phyloP scores from a whole-genome alignment of 202 grass and related monocot species.

The Carex arenaria region DNA sequence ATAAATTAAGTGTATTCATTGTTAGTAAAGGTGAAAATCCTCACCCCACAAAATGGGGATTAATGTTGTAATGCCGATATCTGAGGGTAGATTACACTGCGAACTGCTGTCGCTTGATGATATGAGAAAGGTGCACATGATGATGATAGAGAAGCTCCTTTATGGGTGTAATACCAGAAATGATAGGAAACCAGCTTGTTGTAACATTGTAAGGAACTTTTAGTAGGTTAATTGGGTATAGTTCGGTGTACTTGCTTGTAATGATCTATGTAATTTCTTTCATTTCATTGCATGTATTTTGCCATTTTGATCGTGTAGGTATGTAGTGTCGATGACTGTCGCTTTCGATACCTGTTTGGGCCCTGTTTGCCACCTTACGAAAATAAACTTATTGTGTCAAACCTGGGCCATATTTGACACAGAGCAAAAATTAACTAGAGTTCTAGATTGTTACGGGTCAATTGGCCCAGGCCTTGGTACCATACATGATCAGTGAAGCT shows the following conservation, averaged over 20 bases:
- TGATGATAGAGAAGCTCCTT: constrained; percentile 2
- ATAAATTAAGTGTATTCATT: constrained; percentile 8
- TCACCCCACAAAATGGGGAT: not conserved
- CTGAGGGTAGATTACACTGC: not conserved
- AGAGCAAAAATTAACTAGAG: not conserved
- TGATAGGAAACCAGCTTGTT: not conserved
- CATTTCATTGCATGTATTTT: not conserved
- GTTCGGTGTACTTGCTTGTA: not conserved
- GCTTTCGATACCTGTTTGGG: not conserved
- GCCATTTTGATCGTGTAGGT: not conserved
- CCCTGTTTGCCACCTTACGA: not conserved
- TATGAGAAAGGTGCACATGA: constrained; percentile 12
- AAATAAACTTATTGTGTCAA: too few species aligned
- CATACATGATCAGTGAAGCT: not conserved
- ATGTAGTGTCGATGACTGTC: not conserved
- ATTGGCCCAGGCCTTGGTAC: too few species aligned
- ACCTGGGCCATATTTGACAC: not conserved
- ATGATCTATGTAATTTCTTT: not conserved
- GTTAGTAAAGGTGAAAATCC: not conserved
- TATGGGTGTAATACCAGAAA: not conserved
- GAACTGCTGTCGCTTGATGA: not conserved
- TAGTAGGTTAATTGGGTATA: constrained; percentile 1
- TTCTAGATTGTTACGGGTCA: not conserved
- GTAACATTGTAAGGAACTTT: not conserved
- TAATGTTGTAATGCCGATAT: constrained; percentile 6